Evolutionary conservation across 1,284 basidiomycete genomes (phyloP), one percentile per base, ranked within the genome.

Genomic region (Trichosporon faecale): DNA sequence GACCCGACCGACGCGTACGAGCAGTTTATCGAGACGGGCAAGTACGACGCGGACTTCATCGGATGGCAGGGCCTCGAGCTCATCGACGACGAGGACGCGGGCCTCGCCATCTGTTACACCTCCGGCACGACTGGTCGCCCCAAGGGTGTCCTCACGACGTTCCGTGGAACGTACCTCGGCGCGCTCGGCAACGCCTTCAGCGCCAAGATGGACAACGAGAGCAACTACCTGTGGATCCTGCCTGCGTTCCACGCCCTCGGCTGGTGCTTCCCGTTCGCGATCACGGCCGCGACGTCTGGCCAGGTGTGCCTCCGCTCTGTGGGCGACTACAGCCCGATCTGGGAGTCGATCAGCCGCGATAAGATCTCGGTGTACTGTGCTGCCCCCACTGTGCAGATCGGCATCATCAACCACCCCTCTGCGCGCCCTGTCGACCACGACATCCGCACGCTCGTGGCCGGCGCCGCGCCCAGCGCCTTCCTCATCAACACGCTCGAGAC

Each of bases 221-320:
- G 57, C 65, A 79, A 16, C 67, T 78, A 27, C 79, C 79, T 49
- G 66, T 82, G 29, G 77, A 80, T 69, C 72, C 79, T 40, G 33
- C 74, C 55, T 60, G 71, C 72, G 3, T 73, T 73, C 72, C 72
- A 73, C 72, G 69, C 72, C 21, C 55, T 65, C 31, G 72, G 72
- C 52, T 73, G 72, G 72, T 68, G 64, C n/a, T 73, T 68, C 72
- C 72, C 72, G 40, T 73, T 68, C 44, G 72, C 72, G 25, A 23
- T 70, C 63, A 68, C 72, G 1, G 67, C 69, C 29, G 65, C 69
- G 8, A 31, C 61, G 9, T 33, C 69, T 0, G 69, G 69, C n/a
- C 72, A 73, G 63, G 72, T 73, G 25, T 73, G 72, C 57, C 66
- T 73, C 33, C 69, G 72, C 21, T 67, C 69, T 9, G 72, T 73